Conservation (phyloP, 345 rosid species). For the Kernera saxatilis region DNA sequence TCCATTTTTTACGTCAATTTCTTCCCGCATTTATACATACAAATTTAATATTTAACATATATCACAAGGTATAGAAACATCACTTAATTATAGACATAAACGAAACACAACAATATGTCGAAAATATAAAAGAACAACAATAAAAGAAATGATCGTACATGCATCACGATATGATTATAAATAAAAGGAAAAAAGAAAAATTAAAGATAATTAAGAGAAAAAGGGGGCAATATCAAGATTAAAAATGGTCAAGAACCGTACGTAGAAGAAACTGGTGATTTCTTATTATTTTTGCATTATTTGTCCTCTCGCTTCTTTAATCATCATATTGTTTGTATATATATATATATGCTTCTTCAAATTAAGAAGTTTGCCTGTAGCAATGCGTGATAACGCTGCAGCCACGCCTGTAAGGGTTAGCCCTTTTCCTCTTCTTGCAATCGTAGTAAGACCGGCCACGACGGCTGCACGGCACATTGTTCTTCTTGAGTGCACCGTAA, state of each 20-base stretch:
- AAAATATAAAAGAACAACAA: constrained; percentile 20
- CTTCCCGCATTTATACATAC: neutral
- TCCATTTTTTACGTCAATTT: neutral
- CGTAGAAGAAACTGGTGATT: constrained; percentile 2
- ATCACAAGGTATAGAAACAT: neutral
- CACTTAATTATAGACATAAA: constrained; percentile 13
- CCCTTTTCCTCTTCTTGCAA: constrained; percentile 30
- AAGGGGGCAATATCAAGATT: neutral
- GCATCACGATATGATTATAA: constrained; percentile 11
- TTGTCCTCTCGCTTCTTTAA: constrained; percentile 16
- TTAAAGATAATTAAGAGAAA: neutral
- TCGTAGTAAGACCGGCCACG: constrained; percentile 52
- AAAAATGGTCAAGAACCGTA: constrained; percentile 3
- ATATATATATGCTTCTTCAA: neutral
- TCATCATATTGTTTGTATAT: constrained; percentile 13
- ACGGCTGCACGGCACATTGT: constrained; percentile 38
- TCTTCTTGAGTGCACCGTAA: constrained; percentile 35
- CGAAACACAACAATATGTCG: constrained; percentile 6
- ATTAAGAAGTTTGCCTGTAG: constrained; percentile 27
- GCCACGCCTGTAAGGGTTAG: constrained; percentile 52
- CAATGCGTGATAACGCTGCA: constrained; percentile 51
- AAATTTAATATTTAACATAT: neutral
- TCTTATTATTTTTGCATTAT: neutral
- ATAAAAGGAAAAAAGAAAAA: constrained; percentile 5
- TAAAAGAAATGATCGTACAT: constrained; percentile 14